Conservation (phyloP, 2,329 filamentous ascomycete species). For the Nemania sp. region DNA sequence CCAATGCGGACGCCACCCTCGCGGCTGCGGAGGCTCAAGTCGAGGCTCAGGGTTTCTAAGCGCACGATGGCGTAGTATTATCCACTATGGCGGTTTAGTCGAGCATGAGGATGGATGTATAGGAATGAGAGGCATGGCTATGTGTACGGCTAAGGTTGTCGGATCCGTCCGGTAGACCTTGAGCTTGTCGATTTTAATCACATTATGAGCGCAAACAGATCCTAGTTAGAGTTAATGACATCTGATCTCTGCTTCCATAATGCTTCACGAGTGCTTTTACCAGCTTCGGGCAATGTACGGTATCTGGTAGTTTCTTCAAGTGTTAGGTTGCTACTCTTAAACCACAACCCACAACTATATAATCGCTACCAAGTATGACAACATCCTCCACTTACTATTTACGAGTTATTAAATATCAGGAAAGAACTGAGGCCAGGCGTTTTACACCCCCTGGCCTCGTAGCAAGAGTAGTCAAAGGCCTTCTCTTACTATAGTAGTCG, state of each 20-base stretch:
- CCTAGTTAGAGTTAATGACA: background rate
- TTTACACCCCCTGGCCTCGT: background rate
- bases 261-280: background rate
- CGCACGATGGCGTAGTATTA: background rate
- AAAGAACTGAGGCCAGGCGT: too few species aligned
- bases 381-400: background rate
- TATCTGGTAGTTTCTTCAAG: too few species aligned
- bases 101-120: too few species aligned
- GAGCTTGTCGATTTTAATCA: background rate
- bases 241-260: background rate
- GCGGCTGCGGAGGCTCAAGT: slow-evolving; percentile 50
- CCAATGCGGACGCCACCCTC: slow-evolving; percentile 49
- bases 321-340: too few species aligned
- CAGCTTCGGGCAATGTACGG: too few species aligned
- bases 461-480: background rate
- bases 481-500: background rate
- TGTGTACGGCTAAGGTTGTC: background rate
- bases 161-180: background rate
- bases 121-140: background rate
- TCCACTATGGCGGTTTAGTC: too few species aligned
- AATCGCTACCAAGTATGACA: background rate
- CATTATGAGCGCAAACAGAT: background rate
- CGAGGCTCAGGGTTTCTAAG: slow-evolving; percentile 52
- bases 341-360: background rate
- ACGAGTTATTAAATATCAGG: too few species aligned